Percentiles rank a stretch among this genome's conserved stretches.
Evolutionary conservation across 345 rosid genomes (phyloP).

Genomic region (Arabis hirsuta): DNA sequence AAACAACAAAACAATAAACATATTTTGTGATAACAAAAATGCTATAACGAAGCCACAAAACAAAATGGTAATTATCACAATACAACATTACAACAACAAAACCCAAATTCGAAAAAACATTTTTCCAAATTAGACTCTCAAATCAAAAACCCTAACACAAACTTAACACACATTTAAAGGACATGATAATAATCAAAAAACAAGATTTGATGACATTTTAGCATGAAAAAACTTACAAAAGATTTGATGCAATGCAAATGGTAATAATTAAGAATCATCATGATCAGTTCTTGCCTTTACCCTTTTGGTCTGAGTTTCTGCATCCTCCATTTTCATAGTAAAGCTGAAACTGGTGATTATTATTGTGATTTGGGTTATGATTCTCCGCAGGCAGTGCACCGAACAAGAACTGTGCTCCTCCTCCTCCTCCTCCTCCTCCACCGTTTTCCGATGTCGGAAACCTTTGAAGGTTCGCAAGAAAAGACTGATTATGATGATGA

Average conservation of each 20-base stretch:
- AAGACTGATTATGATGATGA: constrained; percentile 53
- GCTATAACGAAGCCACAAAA: constrained; percentile 37
- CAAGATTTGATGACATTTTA: constrained; percentile 24
- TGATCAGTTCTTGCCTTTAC: constrained; percentile 77
- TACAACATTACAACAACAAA: constrained; percentile 41
- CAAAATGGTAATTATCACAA: constrained; percentile 31
- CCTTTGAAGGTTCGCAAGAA: constrained; percentile 78
- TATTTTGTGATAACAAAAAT: not conserved
- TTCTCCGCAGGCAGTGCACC: constrained; percentile 68
- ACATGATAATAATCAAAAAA: not conserved
- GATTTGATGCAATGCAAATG: constrained; percentile 11
- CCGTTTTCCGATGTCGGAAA: constrained; percentile 52
- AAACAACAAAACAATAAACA: constrained; percentile 8
- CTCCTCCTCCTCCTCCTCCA: constrained; percentile 50
- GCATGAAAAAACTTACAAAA: constrained; percentile 13
- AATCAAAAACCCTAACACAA: constrained; percentile 21
- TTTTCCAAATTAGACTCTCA: constrained; percentile 9
- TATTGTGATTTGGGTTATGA: constrained; percentile 55
- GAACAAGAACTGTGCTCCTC: constrained; percentile 73
- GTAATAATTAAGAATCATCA: constrained; percentile 19
- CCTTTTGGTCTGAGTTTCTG: constrained; percentile 77
- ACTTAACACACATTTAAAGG: constrained; percentile 24
- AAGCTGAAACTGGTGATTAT: constrained; percentile 80
- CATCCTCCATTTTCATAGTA: constrained; percentile 76
- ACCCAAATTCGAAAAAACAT: constrained; percentile 2